Conservation (phyloP, 106 monocot genomes). For the Hemerocallis citrina region DNA sequence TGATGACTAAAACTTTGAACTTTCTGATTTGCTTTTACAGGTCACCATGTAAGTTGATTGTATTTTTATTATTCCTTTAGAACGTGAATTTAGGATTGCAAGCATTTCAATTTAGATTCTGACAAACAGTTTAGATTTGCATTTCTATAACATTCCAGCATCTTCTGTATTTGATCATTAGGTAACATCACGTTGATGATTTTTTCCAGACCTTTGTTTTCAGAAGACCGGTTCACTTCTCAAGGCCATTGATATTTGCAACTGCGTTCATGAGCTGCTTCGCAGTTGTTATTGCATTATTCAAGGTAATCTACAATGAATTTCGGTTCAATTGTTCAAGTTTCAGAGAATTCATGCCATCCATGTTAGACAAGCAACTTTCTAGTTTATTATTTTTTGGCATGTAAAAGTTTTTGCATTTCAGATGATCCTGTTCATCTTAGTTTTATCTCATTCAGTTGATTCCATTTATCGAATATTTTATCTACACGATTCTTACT, state of each 20-base stretch:
- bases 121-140: background rate
- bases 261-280: conserved; percentile 99
- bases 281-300: conserved; percentile 95
- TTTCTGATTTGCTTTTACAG: too few relatives aligned
- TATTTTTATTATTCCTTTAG: too few relatives aligned
- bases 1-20: too few relatives aligned
- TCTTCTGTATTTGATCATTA: background rate
- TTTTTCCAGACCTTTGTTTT: conserved; percentile 86
- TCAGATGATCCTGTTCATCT: background rate
- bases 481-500: background rate
- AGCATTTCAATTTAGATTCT: background rate
- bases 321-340: too few relatives aligned
- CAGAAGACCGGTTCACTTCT: conserved; percentile 50
- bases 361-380: too few relatives aligned
- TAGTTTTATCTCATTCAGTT: background rate
- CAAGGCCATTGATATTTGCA: conserved; percentile 93
- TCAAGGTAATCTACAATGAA: conserved; percentile 96
- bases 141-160: background rate
- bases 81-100: too few relatives aligned
- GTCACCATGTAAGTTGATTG: too few relatives aligned
- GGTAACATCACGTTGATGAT: conserved; percentile 1
- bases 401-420: background rate
- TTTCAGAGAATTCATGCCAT: too few relatives aligned
- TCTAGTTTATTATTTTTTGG: too few relatives aligned
- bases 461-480: too few relatives aligned